Conservation (phyloP, 768 basidiomycete genomes). For the Russula sp. region DNA sequence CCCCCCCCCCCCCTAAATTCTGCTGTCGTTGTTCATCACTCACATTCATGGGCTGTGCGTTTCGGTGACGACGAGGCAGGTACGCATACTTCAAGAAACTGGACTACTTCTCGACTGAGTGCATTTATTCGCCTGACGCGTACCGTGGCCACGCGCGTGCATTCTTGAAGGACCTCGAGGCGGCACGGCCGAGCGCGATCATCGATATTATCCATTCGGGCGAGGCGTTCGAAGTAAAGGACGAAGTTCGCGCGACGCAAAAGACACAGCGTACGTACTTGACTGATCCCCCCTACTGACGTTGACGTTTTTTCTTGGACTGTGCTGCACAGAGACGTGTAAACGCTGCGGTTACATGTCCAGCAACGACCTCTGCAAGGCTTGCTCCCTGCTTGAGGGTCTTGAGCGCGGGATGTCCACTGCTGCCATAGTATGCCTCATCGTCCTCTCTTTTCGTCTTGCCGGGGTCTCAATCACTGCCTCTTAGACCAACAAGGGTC, state of each 20-base stretch:
- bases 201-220: conserved; percentile 98
- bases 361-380: conserved; percentile 94
- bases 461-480: conserved; percentile 11
- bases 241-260: conserved; percentile 78
- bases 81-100: conserved; percentile 99
- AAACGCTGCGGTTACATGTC: conserved; percentile 92
- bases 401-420: conserved; percentile 69
- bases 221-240: conserved; percentile 82
- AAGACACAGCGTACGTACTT: conserved; percentile 71
- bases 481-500: conserved; percentile 57
- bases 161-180: conserved; percentile 94
- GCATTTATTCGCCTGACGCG: conserved; percentile 98
- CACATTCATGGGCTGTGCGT: not conserved
- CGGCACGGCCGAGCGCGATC: conserved; percentile 88
- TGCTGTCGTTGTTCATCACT: not conserved
- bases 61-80: conserved; percentile 42
- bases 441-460: conserved; percentile 1
- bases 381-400: conserved; percentile 85
- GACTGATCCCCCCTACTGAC: not conserved
- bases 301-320: not conserved
- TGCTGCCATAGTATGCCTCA: conserved; percentile 41
- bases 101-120: conserved; percentile 98
- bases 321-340: conserved; percentile 62
- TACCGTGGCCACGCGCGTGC: conserved; percentile 94
- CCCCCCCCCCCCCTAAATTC: too few relatives aligned